A percentile compares a stretch with the other conserved stretches of the same genome.
Evolutionary conservation across 805 yeast species (phyloP).

Genomic region (Metschnikowia orientalis): DNA sequence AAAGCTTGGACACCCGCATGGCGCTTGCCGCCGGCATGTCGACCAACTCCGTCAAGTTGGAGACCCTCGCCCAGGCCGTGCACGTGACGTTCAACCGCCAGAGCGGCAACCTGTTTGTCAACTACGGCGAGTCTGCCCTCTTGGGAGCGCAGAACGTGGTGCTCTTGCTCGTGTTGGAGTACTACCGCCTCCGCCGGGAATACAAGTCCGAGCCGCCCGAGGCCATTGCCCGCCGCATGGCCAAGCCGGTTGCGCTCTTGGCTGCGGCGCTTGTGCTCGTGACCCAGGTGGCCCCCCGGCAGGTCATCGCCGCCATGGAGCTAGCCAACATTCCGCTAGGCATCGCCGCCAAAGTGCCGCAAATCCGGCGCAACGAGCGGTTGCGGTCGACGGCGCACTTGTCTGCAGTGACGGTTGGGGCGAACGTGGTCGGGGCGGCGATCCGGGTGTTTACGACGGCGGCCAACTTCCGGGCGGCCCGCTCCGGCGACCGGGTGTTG

Average conservation of each 20-base stretch:
- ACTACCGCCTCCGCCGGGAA: conserved; percentile 18
- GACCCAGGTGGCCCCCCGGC: conserved; percentile 29
- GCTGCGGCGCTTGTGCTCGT: conserved; percentile 27
- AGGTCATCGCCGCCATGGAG: conserved; percentile 28
- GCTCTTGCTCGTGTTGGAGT: conserved; percentile 34
- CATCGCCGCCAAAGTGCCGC: conserved; percentile 37
- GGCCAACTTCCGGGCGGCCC: conserved; percentile 24
- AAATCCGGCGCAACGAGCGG: conserved; percentile 30
- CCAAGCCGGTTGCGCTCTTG: conserved; percentile 25
- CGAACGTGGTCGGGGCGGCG: conserved; percentile 37
- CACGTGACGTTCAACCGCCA: conserved; percentile 39
- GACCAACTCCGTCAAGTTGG: conserved; percentile 32
- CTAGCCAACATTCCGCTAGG: conserved; percentile 36
- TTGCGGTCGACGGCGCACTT: conserved; percentile 36
- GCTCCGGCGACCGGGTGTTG: conserved; percentile 30
- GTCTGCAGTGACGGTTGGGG: conserved; percentile 36
- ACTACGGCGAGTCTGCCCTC: conserved; percentile 39
- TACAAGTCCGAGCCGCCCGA: no score
- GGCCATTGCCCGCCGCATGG: neutral
- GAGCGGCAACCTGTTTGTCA: conserved; percentile 30
- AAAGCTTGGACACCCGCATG: conserved; percentile 21
- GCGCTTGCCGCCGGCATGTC: conserved; percentile 36
- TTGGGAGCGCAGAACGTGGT: conserved; percentile 37
- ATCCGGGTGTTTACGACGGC: conserved; percentile 39
- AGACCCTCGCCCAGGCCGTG: conserved; percentile 32